Percentiles rank a stretch among this genome's conserved stretches.
Conservation (phyloP, 108 stramenopile species). For the Mayamaea pseudoterrestris region DNA sequence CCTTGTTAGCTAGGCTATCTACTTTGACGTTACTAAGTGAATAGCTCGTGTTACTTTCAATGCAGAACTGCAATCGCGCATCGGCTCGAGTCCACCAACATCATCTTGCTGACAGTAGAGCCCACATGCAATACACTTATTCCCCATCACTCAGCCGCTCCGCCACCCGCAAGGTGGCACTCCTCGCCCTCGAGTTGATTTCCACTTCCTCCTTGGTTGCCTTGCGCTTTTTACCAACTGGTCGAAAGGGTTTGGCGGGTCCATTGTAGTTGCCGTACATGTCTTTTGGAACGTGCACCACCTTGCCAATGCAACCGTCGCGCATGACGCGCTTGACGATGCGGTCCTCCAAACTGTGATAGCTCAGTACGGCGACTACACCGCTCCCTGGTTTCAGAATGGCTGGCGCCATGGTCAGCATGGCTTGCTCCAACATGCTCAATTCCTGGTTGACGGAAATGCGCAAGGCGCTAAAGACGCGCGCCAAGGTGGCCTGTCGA, state of each 20-base stretch:
- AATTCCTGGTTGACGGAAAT: conserved; percentile 91
- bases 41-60: too few relatives aligned
- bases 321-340: conserved; percentile 76
- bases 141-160: too few relatives aligned
- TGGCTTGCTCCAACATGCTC: conserved; percentile 43
- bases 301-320: conserved; percentile 42
- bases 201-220: conserved; percentile 66
- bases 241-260: conserved; percentile 46
- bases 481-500: conserved; percentile 64
- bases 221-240: conserved; percentile 50
- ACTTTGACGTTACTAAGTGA: too few relatives aligned
- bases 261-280: conserved; percentile 67
- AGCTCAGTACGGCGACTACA: conserved; percentile 76
- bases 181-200: conserved; percentile 61
- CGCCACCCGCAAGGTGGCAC: conserved; percentile 71
- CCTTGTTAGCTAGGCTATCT: too few relatives aligned
- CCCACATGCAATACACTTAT: too few relatives aligned
- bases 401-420: conserved; percentile 49
- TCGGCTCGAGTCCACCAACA: too few relatives aligned
- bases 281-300: conserved; percentile 29
- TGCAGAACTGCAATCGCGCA: too few relatives aligned
- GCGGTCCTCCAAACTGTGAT: conserved; percentile 91
- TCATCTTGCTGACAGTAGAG: too few relatives aligned
- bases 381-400: conserved; percentile 47
- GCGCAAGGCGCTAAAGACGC: conserved; percentile 81